Conservation (phyloP, 352 stramenopile species). For the Phytophthora pseudosyringae region DNA sequence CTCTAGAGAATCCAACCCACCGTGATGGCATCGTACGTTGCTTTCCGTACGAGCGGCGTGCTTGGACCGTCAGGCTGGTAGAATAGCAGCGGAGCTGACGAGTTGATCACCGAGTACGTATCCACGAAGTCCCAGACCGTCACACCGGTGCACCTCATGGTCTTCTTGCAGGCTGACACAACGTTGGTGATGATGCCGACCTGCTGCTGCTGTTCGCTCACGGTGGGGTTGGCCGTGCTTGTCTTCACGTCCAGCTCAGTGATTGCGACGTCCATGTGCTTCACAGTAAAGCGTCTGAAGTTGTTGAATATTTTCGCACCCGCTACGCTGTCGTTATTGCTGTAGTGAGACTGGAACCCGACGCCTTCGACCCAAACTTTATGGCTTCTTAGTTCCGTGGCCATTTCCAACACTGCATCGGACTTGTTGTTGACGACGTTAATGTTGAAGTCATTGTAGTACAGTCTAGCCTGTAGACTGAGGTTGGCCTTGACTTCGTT, state of each 20-base stretch:
- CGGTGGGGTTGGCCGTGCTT: constrained; percentile 29
- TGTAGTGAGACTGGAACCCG: constrained; percentile 41
- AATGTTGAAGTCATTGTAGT: constrained; percentile 42
- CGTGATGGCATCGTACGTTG: constrained; percentile 38
- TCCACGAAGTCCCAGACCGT: constrained; percentile 40
- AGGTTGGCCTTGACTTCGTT: constrained; percentile 39
- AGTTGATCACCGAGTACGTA: constrained; percentile 31
- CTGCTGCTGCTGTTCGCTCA: constrained; percentile 36
- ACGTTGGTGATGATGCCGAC: constrained; percentile 33
- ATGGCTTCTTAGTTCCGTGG: constrained; percentile 15
- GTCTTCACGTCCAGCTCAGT: constrained; percentile 41
- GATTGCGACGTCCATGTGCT: constrained; percentile 37
- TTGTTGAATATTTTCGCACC: constrained; percentile 37
- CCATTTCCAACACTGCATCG: constrained; percentile 35
- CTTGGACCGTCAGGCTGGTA: constrained; percentile 36
- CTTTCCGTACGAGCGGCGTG: constrained; percentile 35
- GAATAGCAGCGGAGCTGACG: constrained; percentile 31
- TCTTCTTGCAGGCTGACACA: constrained; percentile 42
- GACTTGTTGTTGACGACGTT: constrained; percentile 43
- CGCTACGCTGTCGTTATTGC: constrained; percentile 22
- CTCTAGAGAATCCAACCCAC: constrained; percentile 33
- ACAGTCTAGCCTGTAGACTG: constrained; percentile 22
- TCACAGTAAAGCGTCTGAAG: constrained; percentile 32
- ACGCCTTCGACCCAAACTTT: constrained; percentile 38
- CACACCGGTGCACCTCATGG: constrained; percentile 28